Evolutionary conservation across 345 rosid genomes (phyloP).

Genomic region (Salix brachista): DNA sequence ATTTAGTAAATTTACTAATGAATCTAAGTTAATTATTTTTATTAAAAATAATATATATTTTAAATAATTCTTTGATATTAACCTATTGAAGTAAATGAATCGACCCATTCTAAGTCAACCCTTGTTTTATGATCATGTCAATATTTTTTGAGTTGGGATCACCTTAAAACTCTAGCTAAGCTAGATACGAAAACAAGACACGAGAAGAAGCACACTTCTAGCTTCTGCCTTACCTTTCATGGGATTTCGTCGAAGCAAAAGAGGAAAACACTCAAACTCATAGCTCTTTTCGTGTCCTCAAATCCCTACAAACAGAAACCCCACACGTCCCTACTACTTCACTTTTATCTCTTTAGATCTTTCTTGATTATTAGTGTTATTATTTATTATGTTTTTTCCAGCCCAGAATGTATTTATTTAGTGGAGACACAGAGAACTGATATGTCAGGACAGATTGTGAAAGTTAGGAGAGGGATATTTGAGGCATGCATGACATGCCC

Average conservation of each 20-base stretch:
- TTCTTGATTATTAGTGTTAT: background rate
- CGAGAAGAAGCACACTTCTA: background rate
- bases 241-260: background rate
- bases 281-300: conserved; percentile 1
- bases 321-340: background rate
- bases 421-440: background rate
- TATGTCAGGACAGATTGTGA: conserved; percentile 47
- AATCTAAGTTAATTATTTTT: too few species aligned
- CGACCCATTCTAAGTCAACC: too few species aligned
- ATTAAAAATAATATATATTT: too few species aligned
- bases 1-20: too few species aligned
- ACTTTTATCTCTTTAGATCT: background rate
- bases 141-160: too few species aligned
- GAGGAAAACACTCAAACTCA: background rate
- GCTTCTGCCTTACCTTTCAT: background rate
- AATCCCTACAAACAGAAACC: background rate
- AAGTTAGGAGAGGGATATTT: conserved; percentile 45
- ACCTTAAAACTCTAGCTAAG: background rate
- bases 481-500: conserved; percentile 78
- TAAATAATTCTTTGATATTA: too few species aligned
- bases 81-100: too few species aligned
- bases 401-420: background rate
- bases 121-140: too few species aligned
- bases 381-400: background rate
- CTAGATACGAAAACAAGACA: too few species aligned